Evolutionary conservation across 2,329 filamentous ascomycete genomes (phyloP).

Genomic region (Tolypocladium pustulatum): DNA sequence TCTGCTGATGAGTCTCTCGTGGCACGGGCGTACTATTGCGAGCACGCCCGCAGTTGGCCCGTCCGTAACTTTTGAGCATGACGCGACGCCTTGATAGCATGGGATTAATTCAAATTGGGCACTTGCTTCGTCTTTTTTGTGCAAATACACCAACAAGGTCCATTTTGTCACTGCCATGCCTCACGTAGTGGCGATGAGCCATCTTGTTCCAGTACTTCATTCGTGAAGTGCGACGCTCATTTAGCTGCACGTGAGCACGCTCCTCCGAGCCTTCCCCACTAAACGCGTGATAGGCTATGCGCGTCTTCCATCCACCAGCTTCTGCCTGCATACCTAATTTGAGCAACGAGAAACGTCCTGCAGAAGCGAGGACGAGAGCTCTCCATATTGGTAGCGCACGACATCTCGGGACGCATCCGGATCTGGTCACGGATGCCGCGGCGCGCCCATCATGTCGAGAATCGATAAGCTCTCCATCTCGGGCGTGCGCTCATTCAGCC

Average conservation of each 20-base stretch:
- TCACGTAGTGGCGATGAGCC: too few species aligned
- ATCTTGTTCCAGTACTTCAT: too few species aligned
- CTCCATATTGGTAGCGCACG: not conserved
- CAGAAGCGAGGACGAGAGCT: not conserved
- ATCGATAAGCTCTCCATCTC: constrained; percentile 84
- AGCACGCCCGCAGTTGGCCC: not conserved
- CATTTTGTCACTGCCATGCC: too few species aligned
- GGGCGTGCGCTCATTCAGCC: constrained; percentile 79
- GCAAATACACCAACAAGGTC: not conserved
- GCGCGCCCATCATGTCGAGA: constrained; percentile 48
- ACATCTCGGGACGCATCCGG: not conserved
- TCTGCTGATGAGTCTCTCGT: too few species aligned
- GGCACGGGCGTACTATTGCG: too few species aligned
- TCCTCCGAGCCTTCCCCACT: not conserved
- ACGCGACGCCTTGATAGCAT: not conserved
- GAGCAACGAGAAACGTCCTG: not conserved
- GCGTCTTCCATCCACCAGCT: not conserved
- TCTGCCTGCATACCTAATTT: not conserved
- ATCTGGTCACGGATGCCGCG: not conserved
- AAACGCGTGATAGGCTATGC: not conserved
- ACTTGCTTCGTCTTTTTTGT: not conserved
- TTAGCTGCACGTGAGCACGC: not conserved
- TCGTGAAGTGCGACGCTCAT: not conserved
- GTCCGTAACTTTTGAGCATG: not conserved
- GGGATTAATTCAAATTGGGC: not conserved